Percentiles rank a stretch among this genome's conserved stretches.
Conservation (phyloP, 306 rosid genomes). For the Arachis hypogaea region DNA sequence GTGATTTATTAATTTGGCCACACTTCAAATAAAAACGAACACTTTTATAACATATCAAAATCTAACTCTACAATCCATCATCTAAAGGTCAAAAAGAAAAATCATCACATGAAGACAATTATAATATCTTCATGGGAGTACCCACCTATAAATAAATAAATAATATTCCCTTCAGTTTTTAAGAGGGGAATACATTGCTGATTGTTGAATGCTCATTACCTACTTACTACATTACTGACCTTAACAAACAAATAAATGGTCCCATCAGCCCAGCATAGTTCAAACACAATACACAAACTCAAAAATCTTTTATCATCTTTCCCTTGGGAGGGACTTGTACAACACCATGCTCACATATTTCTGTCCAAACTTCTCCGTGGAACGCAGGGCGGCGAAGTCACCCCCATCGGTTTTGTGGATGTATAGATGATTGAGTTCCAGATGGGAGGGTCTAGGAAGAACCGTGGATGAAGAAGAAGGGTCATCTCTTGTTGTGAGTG, state of each 20-base stretch:
- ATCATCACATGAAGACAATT: too few species aligned
- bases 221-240: constrained; percentile 12
- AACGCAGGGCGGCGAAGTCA: constrained; percentile 60
- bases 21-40: too few species aligned
- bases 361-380: constrained; percentile 60
- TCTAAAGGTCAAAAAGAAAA: too few species aligned
- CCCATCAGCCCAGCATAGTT: constrained; percentile 3
- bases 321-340: constrained; percentile 58
- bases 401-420: constrained; percentile 51
- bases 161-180: constrained; percentile 33
- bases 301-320: constrained; percentile 38
- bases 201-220: constrained; percentile 14
- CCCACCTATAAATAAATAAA: too few species aligned
- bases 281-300: constrained; percentile 13
- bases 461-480: constrained; percentile 46
- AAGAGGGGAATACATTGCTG: constrained; percentile 11
- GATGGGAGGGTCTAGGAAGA: constrained; percentile 43
- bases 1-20: too few species aligned
- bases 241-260: constrained; percentile 30
- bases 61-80: too few species aligned
- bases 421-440: constrained; percentile 78
- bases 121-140: too few species aligned
- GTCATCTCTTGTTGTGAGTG: constrained; percentile 43
- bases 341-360: constrained; percentile 59
- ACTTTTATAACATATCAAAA: too few species aligned